phyloP scores from a whole-genome alignment of 2,329 filamentous ascomycete species.

The Venturia asperata region DNA sequence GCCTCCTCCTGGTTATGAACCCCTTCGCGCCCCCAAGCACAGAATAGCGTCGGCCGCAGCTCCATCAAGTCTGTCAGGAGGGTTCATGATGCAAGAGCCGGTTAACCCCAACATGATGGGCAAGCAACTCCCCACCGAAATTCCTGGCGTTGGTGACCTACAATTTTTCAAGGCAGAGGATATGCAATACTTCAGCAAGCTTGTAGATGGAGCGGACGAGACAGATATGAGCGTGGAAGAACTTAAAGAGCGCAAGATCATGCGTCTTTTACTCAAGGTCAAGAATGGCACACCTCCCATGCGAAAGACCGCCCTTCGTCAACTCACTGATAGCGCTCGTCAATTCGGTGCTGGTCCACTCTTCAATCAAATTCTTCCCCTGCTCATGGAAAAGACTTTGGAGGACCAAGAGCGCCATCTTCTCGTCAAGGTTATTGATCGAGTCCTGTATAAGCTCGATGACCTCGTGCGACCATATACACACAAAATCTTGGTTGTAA shows the following conservation, averaged over 20 bases:
- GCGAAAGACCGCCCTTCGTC: conserved; percentile 94
- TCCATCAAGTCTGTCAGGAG: conserved; percentile 55
- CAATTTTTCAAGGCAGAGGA: conserved; percentile 99
- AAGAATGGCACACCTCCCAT: conserved; percentile 99
- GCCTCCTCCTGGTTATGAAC: conserved; percentile 85
- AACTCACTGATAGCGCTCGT: conserved; percentile 94
- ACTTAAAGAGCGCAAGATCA: conserved; percentile 96
- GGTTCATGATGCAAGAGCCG: conserved; percentile 97
- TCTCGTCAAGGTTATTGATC: conserved; percentile 97
- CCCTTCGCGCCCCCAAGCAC: conserved; percentile 67
- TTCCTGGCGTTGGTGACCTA: conserved; percentile 89
- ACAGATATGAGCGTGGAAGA: conserved; percentile 89
- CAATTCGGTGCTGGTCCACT: conserved; percentile 90
- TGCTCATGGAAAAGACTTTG: conserved; percentile 96
- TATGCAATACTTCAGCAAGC: conserved; percentile 97
- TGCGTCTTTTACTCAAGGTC: conserved; percentile 92
- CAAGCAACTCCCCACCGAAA: conserved; percentile 89
- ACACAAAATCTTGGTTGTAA: conserved; percentile 97
- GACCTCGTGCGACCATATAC: conserved; percentile 93
- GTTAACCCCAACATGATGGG: conserved; percentile 75
- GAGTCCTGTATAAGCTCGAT: conserved; percentile 96
- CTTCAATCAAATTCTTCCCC: conserved; percentile 93
- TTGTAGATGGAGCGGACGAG: conserved; percentile 90
- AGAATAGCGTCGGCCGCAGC: conserved; percentile 62
- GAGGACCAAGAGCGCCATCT: conserved; percentile 98